Percentiles rank a stretch among this genome's conserved stretches.
phyloP scores from a whole-genome alignment of 805 yeast species.

The Ogataea neopini region DNA sequence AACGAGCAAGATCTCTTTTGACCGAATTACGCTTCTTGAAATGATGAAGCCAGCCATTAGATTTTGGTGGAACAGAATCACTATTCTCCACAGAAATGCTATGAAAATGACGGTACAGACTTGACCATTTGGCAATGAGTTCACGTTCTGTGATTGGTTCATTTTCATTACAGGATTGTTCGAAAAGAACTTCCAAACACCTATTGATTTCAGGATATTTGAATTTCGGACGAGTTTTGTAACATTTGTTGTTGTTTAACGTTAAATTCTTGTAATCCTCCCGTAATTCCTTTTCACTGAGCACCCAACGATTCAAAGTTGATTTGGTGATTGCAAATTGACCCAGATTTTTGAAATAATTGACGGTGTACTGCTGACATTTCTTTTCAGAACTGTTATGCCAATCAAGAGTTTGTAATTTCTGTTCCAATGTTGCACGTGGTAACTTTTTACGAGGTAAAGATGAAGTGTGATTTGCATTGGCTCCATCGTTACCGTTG shows the following conservation, averaged over 20 bases:
- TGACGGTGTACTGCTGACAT: conserved; percentile 38
- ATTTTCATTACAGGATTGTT: conserved; percentile 37
- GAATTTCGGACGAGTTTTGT: conserved; percentile 36
- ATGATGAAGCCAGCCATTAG: conserved; percentile 45
- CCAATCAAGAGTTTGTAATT: conserved; percentile 40
- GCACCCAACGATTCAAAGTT: conserved; percentile 42
- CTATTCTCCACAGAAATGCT: conserved; percentile 3
- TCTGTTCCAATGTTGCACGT: conserved; percentile 40
- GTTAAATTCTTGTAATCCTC: conserved; percentile 30
- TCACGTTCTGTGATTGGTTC: conserved; percentile 31
- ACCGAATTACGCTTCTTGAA: conserved; percentile 36
- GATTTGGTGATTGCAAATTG: conserved; percentile 41
- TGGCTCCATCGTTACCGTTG: neutral
- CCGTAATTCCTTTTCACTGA: conserved; percentile 35
- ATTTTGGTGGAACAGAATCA: conserved; percentile 24
- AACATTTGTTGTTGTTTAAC: conserved; percentile 27
- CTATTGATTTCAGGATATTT: conserved; percentile 37
- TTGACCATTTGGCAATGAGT: conserved; percentile 35
- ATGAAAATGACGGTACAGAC: conserved; percentile 26
- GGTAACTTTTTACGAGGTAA: conserved; percentile 25
- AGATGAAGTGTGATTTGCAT: neutral
- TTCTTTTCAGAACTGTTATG: conserved; percentile 31
- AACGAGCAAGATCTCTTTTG: conserved; percentile 31
- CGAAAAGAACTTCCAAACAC: conserved; percentile 39
- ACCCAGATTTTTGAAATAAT: conserved; percentile 32